Percentiles rank a stretch among this genome's conserved stretches.
Evolutionary conservation across 805 yeast species (phyloP).

Genomic region (Blastobotrys peoriensis): DNA sequence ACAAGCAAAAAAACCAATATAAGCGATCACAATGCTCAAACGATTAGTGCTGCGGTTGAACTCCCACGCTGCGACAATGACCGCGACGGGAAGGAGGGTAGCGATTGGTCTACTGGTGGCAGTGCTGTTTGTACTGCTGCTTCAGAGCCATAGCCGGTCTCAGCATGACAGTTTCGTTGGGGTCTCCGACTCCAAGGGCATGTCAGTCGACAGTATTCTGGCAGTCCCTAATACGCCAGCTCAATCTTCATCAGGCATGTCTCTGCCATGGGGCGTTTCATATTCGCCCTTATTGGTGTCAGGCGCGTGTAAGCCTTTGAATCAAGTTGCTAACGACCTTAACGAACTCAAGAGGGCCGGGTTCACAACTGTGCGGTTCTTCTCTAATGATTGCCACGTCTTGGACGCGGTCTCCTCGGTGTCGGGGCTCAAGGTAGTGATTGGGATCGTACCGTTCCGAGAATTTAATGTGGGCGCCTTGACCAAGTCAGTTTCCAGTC

Average conservation of each 20-base stretch:
- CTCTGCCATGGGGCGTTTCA: slow-evolving; percentile 21
- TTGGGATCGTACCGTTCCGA: slow-evolving; percentile 19
- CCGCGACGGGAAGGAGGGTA: neutral
- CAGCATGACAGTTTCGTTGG: neutral
- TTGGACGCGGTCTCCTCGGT: slow-evolving; percentile 14
- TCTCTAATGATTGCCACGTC: slow-evolving; percentile 19
- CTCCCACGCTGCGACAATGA: neutral
- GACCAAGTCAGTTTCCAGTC: slow-evolving; percentile 11
- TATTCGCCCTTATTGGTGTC: slow-evolving; percentile 18
- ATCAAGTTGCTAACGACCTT: slow-evolving; percentile 12
- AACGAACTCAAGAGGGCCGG: slow-evolving; percentile 10
- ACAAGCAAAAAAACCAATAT: too few species aligned
- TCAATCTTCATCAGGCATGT: slow-evolving; percentile 7
- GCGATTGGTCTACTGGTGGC: neutral
- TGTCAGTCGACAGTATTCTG: neutral
- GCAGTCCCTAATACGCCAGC: neutral
- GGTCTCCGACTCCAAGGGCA: neutral
- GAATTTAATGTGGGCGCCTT: slow-evolving; percentile 5
- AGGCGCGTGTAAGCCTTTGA: slow-evolving; percentile 18
- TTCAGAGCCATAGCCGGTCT: neutral
- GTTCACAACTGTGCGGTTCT: slow-evolving; percentile 14
- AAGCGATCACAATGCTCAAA: neutral
- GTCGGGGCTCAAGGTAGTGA: slow-evolving; percentile 12
- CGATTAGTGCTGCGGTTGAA: neutral
- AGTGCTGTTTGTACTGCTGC: neutral